Evolutionary conservation across 768 basidiomycete genomes (phyloP).

Genomic region (Amanita fuliginea): DNA sequence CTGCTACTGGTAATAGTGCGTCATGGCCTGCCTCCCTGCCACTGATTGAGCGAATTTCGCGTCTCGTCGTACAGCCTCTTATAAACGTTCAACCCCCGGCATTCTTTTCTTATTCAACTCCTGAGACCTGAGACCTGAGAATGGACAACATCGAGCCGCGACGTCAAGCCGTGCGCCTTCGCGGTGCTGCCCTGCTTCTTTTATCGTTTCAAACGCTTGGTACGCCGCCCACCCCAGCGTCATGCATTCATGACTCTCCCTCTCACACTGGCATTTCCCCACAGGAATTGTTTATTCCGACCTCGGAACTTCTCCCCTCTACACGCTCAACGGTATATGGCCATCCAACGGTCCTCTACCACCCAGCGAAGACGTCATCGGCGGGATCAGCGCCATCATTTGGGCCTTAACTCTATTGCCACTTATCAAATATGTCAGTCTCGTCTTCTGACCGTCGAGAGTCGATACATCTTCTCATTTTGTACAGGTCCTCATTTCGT

Average conservation of each 20-base stretch:
- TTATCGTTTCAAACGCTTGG: constrained; percentile 26
- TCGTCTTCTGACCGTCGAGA: constrained; percentile 28
- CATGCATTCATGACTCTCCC: no score
- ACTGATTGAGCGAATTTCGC: not conserved
- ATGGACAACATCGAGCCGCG: not conserved
- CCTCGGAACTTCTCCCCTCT: constrained; percentile 51
- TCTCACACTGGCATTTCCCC: not conserved
- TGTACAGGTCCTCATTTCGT: not conserved
- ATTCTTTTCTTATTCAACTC: not conserved
- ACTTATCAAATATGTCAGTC: constrained; percentile 49
- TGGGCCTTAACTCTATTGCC: constrained; percentile 58
- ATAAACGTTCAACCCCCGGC: not conserved
- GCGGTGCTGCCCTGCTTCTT: constrained; percentile 9
- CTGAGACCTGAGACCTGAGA: no score
- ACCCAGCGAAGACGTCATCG: constrained; percentile 50
- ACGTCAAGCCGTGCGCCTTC: not conserved
- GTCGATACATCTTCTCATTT: constrained; percentile 25
- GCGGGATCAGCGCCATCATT: constrained; percentile 50
- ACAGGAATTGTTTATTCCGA: constrained; percentile 40
- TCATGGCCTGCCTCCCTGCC: no score
- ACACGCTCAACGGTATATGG: constrained; percentile 59
- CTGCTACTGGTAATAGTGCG: no score
- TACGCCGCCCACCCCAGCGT: constrained; percentile 1
- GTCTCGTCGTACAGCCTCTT: not conserved
- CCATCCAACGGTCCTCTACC: constrained; percentile 35